phyloP scores from a whole-genome alignment of 2,329 filamentous ascomycete genomes.

The Nigrospora oryzae region DNA sequence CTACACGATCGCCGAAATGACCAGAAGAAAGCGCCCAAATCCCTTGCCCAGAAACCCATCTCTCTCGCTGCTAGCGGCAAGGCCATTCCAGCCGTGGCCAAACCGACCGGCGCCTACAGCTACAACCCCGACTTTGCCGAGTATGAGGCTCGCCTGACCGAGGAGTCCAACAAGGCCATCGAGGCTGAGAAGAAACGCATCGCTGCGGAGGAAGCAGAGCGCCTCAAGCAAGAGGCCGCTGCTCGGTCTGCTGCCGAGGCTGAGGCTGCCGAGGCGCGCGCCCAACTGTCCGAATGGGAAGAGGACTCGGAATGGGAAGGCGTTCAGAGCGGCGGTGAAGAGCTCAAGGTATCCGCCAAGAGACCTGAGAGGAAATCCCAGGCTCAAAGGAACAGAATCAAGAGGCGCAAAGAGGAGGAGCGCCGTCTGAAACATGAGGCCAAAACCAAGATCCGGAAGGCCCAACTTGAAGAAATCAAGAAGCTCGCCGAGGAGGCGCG shows the following conservation, averaged over 20 bases:
- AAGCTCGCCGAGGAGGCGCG: slow-evolving; percentile 57
- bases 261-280: slow-evolving; percentile 62
- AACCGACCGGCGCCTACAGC: slow-evolving; percentile 74
- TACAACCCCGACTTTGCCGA: slow-evolving; percentile 89
- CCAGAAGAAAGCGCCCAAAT: slow-evolving; percentile 62
- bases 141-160: slow-evolving; percentile 68
- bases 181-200: slow-evolving; percentile 70
- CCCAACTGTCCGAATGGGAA: slow-evolving; percentile 63
- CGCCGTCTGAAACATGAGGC: slow-evolving; percentile 66
- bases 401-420: slow-evolving; percentile 83
- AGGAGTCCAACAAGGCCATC: slow-evolving; percentile 71
- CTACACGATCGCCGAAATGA: slow-evolving; percentile 30
- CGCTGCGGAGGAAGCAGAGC: slow-evolving; percentile 57
- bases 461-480: slow-evolving; percentile 64
- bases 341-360: slow-evolving; percentile 58
- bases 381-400: slow-evolving; percentile 77
- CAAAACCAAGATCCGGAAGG: slow-evolving; percentile 63
- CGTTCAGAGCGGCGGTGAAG: slow-evolving; percentile 73
- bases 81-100: slow-evolving; percentile 65
- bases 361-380: slow-evolving; percentile 78
- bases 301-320: slow-evolving; percentile 91
- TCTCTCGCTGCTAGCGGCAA: slow-evolving; percentile 80
- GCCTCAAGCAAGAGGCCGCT: slow-evolving; percentile 58
- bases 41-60: slow-evolving; percentile 68
- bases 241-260: slow-evolving; percentile 64